Percentiles rank a stretch among this genome's conserved stretches.
Evolutionary conservation across 306 rosid genomes (phyloP).

Genomic region (Sphenostylis stenocarpa): DNA sequence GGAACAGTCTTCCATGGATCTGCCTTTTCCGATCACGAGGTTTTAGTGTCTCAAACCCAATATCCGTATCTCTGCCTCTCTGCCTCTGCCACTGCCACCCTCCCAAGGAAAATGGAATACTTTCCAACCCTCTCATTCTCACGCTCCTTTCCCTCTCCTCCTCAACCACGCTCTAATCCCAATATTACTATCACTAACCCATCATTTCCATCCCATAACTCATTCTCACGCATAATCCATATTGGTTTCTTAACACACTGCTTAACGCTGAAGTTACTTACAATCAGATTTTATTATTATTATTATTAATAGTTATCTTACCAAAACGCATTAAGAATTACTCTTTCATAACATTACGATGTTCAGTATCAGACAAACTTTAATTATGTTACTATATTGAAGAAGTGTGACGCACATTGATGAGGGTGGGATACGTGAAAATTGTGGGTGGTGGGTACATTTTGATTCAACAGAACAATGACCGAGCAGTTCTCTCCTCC

Average conservation of each 20-base stretch:
- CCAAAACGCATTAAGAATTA: too few species aligned
- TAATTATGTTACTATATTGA: not conserved
- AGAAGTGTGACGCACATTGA: not conserved
- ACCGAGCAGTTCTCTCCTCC: not conserved
- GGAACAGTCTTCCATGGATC: slow-evolving; percentile 97
- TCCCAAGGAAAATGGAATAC: not conserved
- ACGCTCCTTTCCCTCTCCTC: slow-evolving; percentile 24
- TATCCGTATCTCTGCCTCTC: slow-evolving; percentile 54
- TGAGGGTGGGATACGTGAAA: not conserved
- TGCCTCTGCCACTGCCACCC: slow-evolving; percentile 61
- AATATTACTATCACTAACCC: too few species aligned
- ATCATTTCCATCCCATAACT: too few species aligned
- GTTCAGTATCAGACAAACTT: too few species aligned
- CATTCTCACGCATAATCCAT: too few species aligned
- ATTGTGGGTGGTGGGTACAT: not conserved
- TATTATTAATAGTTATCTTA: too few species aligned
- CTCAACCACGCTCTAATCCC: slow-evolving; percentile 10
- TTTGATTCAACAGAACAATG: slow-evolving; percentile 19
- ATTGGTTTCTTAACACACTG: too few species aligned
- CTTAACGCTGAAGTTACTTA: too few species aligned
- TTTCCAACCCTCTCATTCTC: not conserved
- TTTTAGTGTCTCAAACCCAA: slow-evolving; percentile 48
- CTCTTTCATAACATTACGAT: too few species aligned
- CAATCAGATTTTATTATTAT: too few species aligned
- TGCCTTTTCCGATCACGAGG: slow-evolving; percentile 99